Base-by-base conservation (phyloP, 2,329 filamentous ascomycete species). In the Fusarium stilboides region DNA sequence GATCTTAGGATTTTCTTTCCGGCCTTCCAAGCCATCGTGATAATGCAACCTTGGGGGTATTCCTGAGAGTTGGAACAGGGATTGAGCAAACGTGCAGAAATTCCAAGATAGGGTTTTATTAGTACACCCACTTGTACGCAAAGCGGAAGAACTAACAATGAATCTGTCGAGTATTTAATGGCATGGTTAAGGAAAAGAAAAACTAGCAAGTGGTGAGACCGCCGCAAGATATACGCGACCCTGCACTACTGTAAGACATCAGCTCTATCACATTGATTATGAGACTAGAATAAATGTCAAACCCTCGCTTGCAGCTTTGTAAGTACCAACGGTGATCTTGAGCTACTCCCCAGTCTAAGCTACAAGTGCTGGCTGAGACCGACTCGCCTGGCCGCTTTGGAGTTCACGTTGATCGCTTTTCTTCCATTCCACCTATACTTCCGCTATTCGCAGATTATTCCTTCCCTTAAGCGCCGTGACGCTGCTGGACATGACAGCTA, bases 111-210 rank as follows among this genome's bases (percentile, higher is more conserved):
- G 34, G 26, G 51, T 54, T 55, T 55, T n/a, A 55, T 49, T 55
- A 49, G 31, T n/a, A 31, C 34, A 55, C 34, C 31, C 36, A 31
- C 43, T 31, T 28, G 36, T 28, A 26, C 5, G 14, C 37, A 45
- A 8, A 22, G 9, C 52, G 49, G 37, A 49, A 37, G 42, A n/a
- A 14, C 43, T 42, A 6, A 14, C 17, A 37, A 28, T 2, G 33
- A 49, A 49, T 49, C 8, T n/a, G 43, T 5, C 10, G 36, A 37
- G 31, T 24, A 49, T 34, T n/a, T 31, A 28, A 14, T 20, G 34
- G 31, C 40, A 26, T 24, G 51, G 36, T 55, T n/a, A 49, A 43
- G 52, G 49, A 55, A 43, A 22, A 55, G 52, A 44, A 49, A 55
- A 36, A 26, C 36, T 8, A 42, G 6, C 26, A 28, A 28, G 26